Evolutionary conservation across 192 early-diverging fungal genomes (phyloP).

Genomic region (Coemansia sp.): DNA sequence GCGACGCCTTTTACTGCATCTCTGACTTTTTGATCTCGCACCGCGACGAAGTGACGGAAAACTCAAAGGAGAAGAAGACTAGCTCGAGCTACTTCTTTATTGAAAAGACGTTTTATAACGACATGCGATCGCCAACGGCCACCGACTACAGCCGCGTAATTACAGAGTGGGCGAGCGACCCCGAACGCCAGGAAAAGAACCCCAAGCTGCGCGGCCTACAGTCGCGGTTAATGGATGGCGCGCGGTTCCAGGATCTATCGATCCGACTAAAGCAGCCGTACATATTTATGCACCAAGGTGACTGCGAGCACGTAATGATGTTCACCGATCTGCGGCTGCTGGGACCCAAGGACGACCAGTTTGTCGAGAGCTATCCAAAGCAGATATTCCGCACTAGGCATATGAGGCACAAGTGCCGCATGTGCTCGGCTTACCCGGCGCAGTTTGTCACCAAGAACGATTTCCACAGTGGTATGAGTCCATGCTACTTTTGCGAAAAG

Average conservation of each 20-base stretch:
- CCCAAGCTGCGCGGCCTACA: conserved; percentile 53
- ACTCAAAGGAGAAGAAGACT: conserved; percentile 57
- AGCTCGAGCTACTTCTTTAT: conserved; percentile 75
- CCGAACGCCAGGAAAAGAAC: conserved; percentile 51
- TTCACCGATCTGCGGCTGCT: conserved; percentile 61
- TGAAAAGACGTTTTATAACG: conserved; percentile 74
- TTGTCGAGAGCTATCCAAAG: conserved; percentile 56
- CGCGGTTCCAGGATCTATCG: conserved; percentile 62
- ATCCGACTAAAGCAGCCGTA: conserved; percentile 68
- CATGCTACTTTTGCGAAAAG: conserved; percentile 68
- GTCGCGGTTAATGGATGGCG: conserved; percentile 60
- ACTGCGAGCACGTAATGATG: conserved; percentile 74
- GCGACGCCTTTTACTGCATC: conserved; percentile 72
- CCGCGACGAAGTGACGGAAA: conserved; percentile 35
- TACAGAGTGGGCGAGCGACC: conserved; percentile 67
- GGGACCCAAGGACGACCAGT: conserved; percentile 57
- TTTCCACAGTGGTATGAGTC: conserved; percentile 65
- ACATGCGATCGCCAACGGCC: conserved; percentile 60
- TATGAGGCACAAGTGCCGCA: conserved; percentile 59
- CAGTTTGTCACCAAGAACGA: conserved; percentile 71
- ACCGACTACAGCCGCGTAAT: conserved; percentile 70
- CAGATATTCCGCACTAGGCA: conserved; percentile 56
- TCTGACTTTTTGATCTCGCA: conserved; percentile 62
- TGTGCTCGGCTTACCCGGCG: conserved; percentile 62
- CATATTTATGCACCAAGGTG: conserved; percentile 74